These are phyloP conservation scores for Austroboletus niveus DNA, from an alignment of 1,284 basidiomycete genomes.

Conservation along the genomic window DNA sequence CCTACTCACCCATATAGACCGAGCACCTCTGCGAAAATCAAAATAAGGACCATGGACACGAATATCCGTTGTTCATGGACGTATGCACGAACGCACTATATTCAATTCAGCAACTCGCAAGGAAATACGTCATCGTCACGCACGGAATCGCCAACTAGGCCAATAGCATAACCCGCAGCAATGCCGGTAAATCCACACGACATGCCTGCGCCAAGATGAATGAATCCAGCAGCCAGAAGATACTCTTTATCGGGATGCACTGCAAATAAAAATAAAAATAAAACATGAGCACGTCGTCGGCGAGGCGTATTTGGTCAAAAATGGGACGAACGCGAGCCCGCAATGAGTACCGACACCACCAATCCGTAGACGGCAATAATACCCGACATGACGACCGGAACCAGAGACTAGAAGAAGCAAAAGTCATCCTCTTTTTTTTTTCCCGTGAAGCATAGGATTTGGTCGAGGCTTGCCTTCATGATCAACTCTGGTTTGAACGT, in stretches of 20 bases:
- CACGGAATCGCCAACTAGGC: slow-evolving; percentile 92
- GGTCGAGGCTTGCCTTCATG: slow-evolving; percentile 76
- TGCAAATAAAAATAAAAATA: slow-evolving; percentile 31
- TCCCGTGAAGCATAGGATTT: not conserved
- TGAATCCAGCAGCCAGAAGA: slow-evolving; percentile 84
- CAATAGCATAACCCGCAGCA: slow-evolving; percentile 98
- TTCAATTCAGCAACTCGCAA: slow-evolving; percentile 2
- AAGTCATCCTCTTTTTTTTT: slow-evolving; percentile 1
- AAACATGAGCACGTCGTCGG: slow-evolving; percentile 3
- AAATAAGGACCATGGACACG: slow-evolving; percentile 86
- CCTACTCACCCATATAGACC: slow-evolving; percentile 76
- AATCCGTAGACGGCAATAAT: slow-evolving; percentile 71
- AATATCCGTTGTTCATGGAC: slow-evolving; percentile 89
- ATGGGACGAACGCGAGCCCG: slow-evolving; percentile 50
- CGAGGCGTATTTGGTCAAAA: not conserved
- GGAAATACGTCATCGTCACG: slow-evolving; percentile 27
- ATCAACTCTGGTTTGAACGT: slow-evolving; percentile 94
- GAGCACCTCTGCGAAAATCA: slow-evolving; percentile 94
- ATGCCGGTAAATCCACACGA: slow-evolving; percentile 91
- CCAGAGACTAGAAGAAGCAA: slow-evolving; percentile 25
- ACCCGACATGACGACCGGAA: slow-evolving; percentile 68
- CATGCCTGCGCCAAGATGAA: slow-evolving; percentile 93
- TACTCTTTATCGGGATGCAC: slow-evolving; percentile 64
- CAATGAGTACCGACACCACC: slow-evolving; percentile 70
- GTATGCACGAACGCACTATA: slow-evolving; percentile 69